Base-by-base conservation (phyloP, 495 filamentous ascomycete genomes). In the Thozetella sp. region DNA sequence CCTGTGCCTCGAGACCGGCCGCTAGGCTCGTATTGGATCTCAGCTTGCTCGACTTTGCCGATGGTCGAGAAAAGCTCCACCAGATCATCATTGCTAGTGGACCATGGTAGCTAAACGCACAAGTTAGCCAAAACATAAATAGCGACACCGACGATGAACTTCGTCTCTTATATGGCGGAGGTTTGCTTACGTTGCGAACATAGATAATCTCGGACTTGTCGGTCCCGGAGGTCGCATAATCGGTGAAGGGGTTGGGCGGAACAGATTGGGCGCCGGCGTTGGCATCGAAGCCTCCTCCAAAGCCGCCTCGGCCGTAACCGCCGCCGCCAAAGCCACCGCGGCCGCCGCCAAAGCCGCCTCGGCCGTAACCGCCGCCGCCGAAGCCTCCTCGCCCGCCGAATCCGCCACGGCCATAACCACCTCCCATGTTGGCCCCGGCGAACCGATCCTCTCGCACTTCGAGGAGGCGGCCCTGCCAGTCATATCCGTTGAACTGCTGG, bases 401-500 rank as follows among this genome's bases (percentile, higher is more conserved):
- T 22, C 85, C 83, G 24, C 86, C 85, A 62, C 81, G 68, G 53
- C 72, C 73, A 30, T 72, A 72, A 46, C 72, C 76, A 24, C 77
- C 76, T 53, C 83, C 82, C 51, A 82, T 80, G 26, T 82, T 82
- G 23, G 86, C 72, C 57, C 86, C 88, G 37, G 96, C 96, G 72
- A 93, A 99, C 37, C 96, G 89, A 74, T 99, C 95, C 71, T 98
- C 96, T 61, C 96, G 93, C 53, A 99, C 95, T 71, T 98, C 96
- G 34, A 99, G 82, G 56, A 87, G 73, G 60, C 95, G 90, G 20
- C 95, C 95, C 73, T 99, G 94, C 95, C 95, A 99, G 53, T 99
- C 95, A 72, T 96, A 97, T 58, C 94, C 94, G 71, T 99, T 98
- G 80, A 97, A 98, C 70, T 97, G 93, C 55, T 89, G 83, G 66